Base-by-base conservation (phyloP, 2,329 filamentous ascomycete genomes). In the Fusarium sp. region DNA sequence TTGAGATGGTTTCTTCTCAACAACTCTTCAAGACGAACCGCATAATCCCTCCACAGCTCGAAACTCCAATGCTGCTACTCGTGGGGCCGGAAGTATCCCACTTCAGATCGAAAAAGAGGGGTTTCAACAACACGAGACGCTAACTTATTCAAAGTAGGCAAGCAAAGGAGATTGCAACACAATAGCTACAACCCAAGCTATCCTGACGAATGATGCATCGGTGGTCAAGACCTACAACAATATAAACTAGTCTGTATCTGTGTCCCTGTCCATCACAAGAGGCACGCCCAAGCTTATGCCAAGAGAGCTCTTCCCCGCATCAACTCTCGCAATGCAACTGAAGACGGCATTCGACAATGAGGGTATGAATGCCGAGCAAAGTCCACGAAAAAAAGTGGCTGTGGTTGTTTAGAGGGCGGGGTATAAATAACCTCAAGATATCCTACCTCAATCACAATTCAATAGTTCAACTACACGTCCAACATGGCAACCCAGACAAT, bases 401-500 rank as follows among this genome's bases (percentile, higher is more conserved):
- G 44, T 51, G 53, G 44, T 40, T 32, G 28, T 39, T 55, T 32
- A 36, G 48, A 55, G 35, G 41, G 57, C 57, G 57, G 57, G 57
- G 57, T 60, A 60, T 60, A 48, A 40, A 59, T 60, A 53, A 41
- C 13, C 38, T 5, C 9, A 31, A 3, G 28, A 25, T 26, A 25
- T 24, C 26, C 10, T 22, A 22, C 49, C 29, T 38, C 22, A 28
- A 40, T 41, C 28, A 24, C 8, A 22, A 40, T n/a, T 5, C 12
- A 7, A 24, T 15, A 39, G 24, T 26, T 6, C 13, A 28, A 41
- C 9, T 34, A 29, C 12, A 47, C 40, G 49, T 15, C 43, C 58
- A 68, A 41, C 28, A 71, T 71, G 68, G 40, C 68, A 36, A 31
- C 65, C 1, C 45, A 70, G 6, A 69, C 77, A 25, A 88, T 88